Conservation (phyloP, 257 asterid species). For the Forsythia suspensa region DNA sequence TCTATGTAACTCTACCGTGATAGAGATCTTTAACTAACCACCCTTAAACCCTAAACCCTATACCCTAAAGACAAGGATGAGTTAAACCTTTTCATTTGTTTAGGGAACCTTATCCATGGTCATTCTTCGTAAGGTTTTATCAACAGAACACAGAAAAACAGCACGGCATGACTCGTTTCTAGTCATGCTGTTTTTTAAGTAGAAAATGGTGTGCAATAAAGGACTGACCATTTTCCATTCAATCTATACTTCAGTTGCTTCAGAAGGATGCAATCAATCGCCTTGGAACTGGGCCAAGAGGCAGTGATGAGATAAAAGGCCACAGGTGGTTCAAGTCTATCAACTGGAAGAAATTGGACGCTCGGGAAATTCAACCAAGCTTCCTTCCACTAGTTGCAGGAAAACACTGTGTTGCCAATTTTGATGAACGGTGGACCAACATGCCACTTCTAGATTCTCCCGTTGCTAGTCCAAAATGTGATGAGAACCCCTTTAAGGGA, state of each 20-base stretch:
- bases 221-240: neutral
- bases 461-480: constrained; percentile 57
- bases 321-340: constrained; percentile 76
- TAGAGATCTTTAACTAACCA: too few species aligned
- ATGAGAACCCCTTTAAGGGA: constrained; percentile 60
- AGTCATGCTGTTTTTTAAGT: neutral
- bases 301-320: constrained; percentile 53
- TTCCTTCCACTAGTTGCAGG: constrained; percentile 73
- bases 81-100: too few species aligned
- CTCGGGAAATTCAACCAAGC: constrained; percentile 63
- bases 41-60: too few species aligned
- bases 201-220: neutral
- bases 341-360: constrained; percentile 73
- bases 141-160: too few species aligned
- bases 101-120: too few species aligned
- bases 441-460: constrained; percentile 70
- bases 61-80: too few species aligned
- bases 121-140: too few species aligned
- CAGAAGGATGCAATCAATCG: constrained; percentile 66
- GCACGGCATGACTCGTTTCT: too few species aligned
- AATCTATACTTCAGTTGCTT: constrained; percentile 49
- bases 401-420: constrained; percentile 68
- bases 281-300: constrained; percentile 55
- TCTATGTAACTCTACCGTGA: neutral
- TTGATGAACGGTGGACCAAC: constrained; percentile 69